Conservation (phyloP, 2,329 filamentous ascomycete species). For the Ceratocystis variospora region DNA sequence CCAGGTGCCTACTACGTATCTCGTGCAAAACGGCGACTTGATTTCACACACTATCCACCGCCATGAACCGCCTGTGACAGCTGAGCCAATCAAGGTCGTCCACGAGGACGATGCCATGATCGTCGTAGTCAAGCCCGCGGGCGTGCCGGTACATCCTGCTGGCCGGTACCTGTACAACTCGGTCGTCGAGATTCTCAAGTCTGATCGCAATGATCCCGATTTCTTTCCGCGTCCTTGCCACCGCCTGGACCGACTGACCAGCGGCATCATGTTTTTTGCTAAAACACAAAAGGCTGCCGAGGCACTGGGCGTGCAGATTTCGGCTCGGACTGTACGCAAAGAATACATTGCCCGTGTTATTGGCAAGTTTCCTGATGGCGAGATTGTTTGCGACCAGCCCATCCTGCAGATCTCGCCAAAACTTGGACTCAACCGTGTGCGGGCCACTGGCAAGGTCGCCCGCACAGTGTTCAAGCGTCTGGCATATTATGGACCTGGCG, state of each 20-base stretch:
- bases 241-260: slow-evolving; percentile 83
- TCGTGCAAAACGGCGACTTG: slow-evolving; percentile 76
- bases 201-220: slow-evolving; percentile 43
- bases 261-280: slow-evolving; percentile 94
- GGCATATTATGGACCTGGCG: slow-evolving; percentile 65
- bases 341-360: slow-evolving; percentile 89
- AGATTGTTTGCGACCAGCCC: slow-evolving; percentile 83
- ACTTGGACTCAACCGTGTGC: slow-evolving; percentile 83
- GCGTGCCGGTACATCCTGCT: slow-evolving; percentile 87
- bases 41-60: slow-evolving; percentile 89
- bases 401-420: slow-evolving; percentile 92
- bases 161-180: slow-evolving; percentile 95
- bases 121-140: slow-evolving; percentile 92
- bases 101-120: slow-evolving; percentile 89
- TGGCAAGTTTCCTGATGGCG: slow-evolving; percentile 80
- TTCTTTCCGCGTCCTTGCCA: slow-evolving; percentile 64
- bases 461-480: slow-evolving; percentile 82
- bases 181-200: slow-evolving; percentile 81
- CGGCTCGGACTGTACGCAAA: slow-evolving; percentile 71
- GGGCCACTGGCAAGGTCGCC: slow-evolving; percentile 80
- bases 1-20: slow-evolving; percentile 49
- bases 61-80: slow-evolving; percentile 86
- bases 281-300: slow-evolving; percentile 75
- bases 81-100: slow-evolving; percentile 63
- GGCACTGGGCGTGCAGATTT: slow-evolving; percentile 60